Conservation (phyloP, 2,329 filamentous ascomycete species). For the Monosporascus sp. region DNA sequence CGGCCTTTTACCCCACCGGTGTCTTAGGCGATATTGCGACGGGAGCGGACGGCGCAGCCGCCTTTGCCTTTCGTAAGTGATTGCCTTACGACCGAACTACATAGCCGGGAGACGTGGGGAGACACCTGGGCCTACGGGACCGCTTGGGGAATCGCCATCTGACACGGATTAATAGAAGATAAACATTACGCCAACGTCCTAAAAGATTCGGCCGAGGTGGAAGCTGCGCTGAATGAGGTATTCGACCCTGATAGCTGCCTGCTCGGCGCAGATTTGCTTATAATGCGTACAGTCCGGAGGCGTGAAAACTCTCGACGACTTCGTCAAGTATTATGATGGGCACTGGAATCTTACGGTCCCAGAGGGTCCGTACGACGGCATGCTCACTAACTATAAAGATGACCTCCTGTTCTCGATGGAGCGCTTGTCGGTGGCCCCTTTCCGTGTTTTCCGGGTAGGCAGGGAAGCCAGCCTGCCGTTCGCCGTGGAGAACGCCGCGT, state of each 20-base stretch:
- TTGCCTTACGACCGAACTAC: neutral
- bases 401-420: constrained; percentile 45
- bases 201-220: neutral
- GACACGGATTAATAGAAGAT: neutral
- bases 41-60: neutral
- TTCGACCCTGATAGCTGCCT: neutral
- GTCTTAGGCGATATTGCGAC: neutral
- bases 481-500: constrained; percentile 24
- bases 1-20: neutral
- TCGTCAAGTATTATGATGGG: constrained; percentile 34
- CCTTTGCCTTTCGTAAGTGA: neutral
- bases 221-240: neutral
- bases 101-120: no score
- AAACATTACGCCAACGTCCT: neutral
- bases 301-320: constrained; percentile 25
- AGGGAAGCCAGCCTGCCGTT: constrained; percentile 32
- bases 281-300: neutral
- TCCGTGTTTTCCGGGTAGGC: constrained; percentile 29
- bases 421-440: constrained; percentile 37
- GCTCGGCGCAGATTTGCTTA: neutral
- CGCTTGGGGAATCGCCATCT: neutral
- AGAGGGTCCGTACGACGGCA: constrained; percentile 28
- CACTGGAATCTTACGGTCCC: constrained; percentile 35
- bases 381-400: constrained; percentile 39
- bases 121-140: neutral